Evolutionary conservation across 2,329 filamentous ascomycete species (phyloP), one percentile per base, ranked within the genome.

Genomic region (Diaporthe sp.): DNA sequence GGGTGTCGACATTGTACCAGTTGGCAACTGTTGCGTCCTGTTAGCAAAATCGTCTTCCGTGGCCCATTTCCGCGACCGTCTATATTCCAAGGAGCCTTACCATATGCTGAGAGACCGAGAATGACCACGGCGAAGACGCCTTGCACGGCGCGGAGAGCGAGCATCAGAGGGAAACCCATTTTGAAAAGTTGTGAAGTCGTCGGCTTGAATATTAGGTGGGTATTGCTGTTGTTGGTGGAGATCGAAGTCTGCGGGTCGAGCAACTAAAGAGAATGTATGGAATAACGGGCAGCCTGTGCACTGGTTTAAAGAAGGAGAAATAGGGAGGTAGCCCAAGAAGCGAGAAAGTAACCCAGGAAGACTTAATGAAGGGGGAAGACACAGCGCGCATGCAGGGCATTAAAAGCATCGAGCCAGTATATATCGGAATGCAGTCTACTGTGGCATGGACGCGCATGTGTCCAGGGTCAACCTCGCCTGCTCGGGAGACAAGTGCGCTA

Each of bases 1-100:
- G 85, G 80, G 89, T 93, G 79, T 90, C 85, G 76, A 83, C 84
- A 81, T 89, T 86, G 82, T 91, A 92, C 89, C 90, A 92, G 82
- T 92, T 86, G 78, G 89, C 85, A 74, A 92, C 91, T 92, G 73
- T 75, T 47, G 42, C 60, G 25, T 72, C 80, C 67, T 81, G 78
- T 80, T 67, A 75, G 76, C 39, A 9, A 70, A 72, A 68, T 22
- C 3, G 8, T 55, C 34, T 58, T 12, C 12, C 4, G 8, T 37
- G 47, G 20, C 28, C 22, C 34, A 34, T 2, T 60, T 44, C 63
- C 34, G 12, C 37, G 37, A 31, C 13, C 49, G 25, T 58, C 51
- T 51, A 15, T 39, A 22, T 75, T 20, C 63, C 34, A 37, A n/a
- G 76, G n/a, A 68, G 71, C 80, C 84, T n/a, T 85, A 90, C 89